Conservation (phyloP, 2,329 filamentous ascomycete species). For the Hymenoscyphus albidus region DNA sequence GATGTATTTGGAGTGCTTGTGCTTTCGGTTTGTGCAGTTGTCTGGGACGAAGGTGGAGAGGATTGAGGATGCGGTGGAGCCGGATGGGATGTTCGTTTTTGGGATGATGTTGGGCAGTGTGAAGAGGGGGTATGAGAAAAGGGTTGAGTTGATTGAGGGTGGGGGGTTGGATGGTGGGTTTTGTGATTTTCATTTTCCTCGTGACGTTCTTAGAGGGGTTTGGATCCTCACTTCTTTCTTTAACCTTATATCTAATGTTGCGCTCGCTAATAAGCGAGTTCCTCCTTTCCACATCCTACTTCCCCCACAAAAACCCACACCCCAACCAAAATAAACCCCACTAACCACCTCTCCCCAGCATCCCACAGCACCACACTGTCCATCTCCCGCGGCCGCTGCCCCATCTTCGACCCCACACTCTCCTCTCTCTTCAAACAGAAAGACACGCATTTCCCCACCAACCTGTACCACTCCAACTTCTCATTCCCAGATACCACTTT, state of each 20-base stretch:
- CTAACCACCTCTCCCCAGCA: neutral
- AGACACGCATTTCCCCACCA: neutral
- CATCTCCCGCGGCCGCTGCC: constrained; percentile 23
- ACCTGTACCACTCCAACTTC: too few species aligned
- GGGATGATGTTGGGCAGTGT: constrained; percentile 26
- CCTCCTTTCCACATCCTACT: neutral
- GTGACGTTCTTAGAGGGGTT: too few species aligned
- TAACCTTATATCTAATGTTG: neutral
- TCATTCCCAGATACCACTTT: constrained; percentile 11
- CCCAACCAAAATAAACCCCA: neutral
- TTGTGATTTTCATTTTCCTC: too few species aligned
- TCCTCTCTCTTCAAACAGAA: constrained; percentile 15
- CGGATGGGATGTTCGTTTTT: constrained; percentile 27
- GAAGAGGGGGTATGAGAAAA: constrained; percentile 26
- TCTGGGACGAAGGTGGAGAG: neutral
- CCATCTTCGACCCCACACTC: constrained; percentile 24
- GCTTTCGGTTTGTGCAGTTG: constrained; percentile 23
- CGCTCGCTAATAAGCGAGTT: neutral
- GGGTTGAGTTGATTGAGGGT: constrained; percentile 20
- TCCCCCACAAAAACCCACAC: neutral
- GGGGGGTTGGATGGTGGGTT: constrained; percentile 17
- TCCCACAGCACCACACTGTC: constrained; percentile 10
- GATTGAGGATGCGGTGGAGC: constrained; percentile 6
- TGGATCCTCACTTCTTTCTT: neutral
- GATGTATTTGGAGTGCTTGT: constrained; percentile 32